Evolutionary conservation across 768 basidiomycete species (phyloP), one percentile per base, ranked within the genome.

Genomic region (Amanita rimosa): DNA sequence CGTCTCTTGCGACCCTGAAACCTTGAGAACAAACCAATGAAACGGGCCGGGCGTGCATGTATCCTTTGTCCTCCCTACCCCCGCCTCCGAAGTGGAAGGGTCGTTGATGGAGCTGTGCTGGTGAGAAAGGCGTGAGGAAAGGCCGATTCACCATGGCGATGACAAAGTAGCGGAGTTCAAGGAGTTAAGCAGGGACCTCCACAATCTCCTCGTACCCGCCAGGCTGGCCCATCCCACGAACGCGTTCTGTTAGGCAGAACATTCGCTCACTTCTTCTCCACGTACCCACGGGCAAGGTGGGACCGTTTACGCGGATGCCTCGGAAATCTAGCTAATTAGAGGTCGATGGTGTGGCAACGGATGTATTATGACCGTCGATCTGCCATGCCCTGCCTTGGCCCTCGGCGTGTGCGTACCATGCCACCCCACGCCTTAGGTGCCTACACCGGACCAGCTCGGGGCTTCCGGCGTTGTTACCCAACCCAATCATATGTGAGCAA

Each of bases 261-360:
- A 22, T 13, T 13, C 13, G 22, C 8, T 27, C 2, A 10, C 13
- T 11, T 14, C 40, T 26, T 22, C 24, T n/a, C 11, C 26, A 13
- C 24, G n/a, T 26, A 26, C n/a, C 24, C 26, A 16, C 26, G 41
- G 9, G 29, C 29, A 31, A 44, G 21, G 16, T 27, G 3, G n/a
- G 22, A 36, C 21, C 21, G 38, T 42, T 44, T 52, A 52, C 57
- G 57, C 56, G 56, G 58, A 55, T 34, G 48, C 56, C 58, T 57
- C 58, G 58, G 58, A 55, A 16, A 46, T 42, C 42, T 35, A 38
- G 31, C 14, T 43, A 48, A 45, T 42, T 33, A 26, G 31, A 49
- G n/a, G 19, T 22, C 33, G 22, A 38, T 35, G 26, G 27, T 27
- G 17, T 27, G 17, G 13, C 13, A 24, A 41, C 22, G 40, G 17